phyloP scores from a whole-genome alignment of 75 land plant species.

The Cupressus sempervirens region DNA sequence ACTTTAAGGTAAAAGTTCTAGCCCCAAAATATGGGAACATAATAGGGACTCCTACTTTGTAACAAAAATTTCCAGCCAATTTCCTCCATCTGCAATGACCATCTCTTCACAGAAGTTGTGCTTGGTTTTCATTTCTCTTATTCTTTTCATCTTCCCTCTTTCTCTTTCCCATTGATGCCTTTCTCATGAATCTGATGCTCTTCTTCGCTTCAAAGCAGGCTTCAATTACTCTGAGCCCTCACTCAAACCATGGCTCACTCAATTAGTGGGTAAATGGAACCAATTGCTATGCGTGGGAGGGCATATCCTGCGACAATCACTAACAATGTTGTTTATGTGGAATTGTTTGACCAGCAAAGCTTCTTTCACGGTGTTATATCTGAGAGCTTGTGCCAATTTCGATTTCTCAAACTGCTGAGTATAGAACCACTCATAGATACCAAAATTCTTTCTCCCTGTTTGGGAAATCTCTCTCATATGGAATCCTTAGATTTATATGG shows the following conservation, averaged over 20 bases:
- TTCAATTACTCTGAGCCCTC: neutral
- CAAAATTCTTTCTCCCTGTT: neutral
- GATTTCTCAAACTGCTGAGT: neutral
- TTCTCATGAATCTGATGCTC: constrained; percentile 15
- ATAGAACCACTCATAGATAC: neutral
- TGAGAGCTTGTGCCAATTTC: neutral
- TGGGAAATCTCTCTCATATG: neutral
- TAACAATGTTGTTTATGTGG: neutral
- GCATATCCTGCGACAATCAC: neutral
- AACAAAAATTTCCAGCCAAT: too few relatives aligned
- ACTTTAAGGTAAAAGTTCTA: too few relatives aligned
- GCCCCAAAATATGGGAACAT: too few relatives aligned
- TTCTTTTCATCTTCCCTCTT: too few relatives aligned
- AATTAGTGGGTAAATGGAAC: too few relatives aligned
- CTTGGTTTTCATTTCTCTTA: too few relatives aligned
- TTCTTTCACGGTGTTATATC: neutral
- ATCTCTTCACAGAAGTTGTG: too few relatives aligned
- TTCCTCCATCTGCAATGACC: too few relatives aligned
- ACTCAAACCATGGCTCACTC: too few relatives aligned
- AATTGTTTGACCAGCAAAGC: neutral
- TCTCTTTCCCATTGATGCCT: neutral
- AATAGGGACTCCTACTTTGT: too few relatives aligned
- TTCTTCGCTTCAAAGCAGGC: neutral
- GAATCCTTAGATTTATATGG: neutral
- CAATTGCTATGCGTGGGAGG: neutral